phyloP scores from a whole-genome alignment of 2,329 filamentous ascomycete species.

The Aureobasidium mangrovei region DNA sequence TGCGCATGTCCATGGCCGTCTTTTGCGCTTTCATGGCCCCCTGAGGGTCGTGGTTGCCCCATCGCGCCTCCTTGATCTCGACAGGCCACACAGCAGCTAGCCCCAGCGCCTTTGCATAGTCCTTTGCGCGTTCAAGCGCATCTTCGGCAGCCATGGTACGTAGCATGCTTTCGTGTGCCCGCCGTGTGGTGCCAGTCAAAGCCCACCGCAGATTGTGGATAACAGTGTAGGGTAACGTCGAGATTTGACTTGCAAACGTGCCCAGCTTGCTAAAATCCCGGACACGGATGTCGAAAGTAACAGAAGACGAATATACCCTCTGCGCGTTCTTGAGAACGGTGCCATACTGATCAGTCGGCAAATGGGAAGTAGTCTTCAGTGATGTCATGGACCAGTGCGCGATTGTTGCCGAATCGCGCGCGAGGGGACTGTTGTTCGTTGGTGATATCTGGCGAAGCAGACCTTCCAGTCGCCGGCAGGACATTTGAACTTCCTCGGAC shows the following conservation, averaged over 20 bases:
- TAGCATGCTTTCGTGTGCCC: neutral
- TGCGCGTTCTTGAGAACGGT: neutral
- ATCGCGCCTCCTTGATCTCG: neutral
- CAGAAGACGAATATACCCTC: neutral
- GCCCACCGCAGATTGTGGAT: conserved; percentile 1
- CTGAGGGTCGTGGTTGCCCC: neutral
- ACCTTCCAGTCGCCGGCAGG: neutral
- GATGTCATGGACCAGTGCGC: conserved; percentile 6
- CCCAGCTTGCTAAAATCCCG: neutral
- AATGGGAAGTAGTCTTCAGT: neutral
- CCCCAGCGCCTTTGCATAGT: conserved; percentile 4
- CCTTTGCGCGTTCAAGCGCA: conserved; percentile 4
- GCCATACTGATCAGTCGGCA: neutral
- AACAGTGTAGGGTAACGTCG: neutral
- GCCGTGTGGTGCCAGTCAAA: neutral
- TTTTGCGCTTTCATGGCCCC: neutral
- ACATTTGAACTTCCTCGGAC: neutral
- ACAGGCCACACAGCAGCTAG: neutral
- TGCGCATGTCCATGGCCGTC: neutral
- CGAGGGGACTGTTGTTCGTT: neutral
- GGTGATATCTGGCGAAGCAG: neutral
- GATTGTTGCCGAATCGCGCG: neutral
- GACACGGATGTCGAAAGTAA: neutral
- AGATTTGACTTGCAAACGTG: neutral
- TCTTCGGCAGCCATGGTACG: neutral